Base-by-base conservation (phyloP, 345 rosid species). In the Acer negundo region DNA sequence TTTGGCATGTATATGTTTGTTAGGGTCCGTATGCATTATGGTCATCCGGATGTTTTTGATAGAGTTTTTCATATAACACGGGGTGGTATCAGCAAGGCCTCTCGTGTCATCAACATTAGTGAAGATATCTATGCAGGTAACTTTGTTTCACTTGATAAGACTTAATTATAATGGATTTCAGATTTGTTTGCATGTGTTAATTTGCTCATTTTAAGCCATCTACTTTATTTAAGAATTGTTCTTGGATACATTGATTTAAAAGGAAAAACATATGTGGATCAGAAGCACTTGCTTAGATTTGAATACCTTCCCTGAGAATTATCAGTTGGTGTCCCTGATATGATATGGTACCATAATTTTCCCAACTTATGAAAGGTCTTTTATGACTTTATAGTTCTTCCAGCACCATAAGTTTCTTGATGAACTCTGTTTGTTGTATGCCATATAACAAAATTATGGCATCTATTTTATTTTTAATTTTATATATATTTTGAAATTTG, bases 31-130 rank as follows among this genome's bases (percentile, higher is more conserved):
- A 90, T 95, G 98, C 98, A 93, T 86, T 95, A 95, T 88, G 99
- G 99, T 77, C 99, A 95, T 87, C 99, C 99, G 59, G 99, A 95
- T 89, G 96, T 95, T 76, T 95, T 95, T 63, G 97, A 95, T 78
- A 88, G 99, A 91, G 91, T 95, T 74, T 95, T 95, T 80, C 99
- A 95, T 87, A 87, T 95, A 78, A 94, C 99, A 68, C 91, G 99
- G 65, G 99, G 99, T 82, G 99, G 99, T 61, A 94, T 95, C 84
- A 95, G 99, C 97, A 95, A 95, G 91, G 97, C 99, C 74, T 95
- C 99, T 80, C 97, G 98, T 75, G 89, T 96, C 78, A 96, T 96
- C 82, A 96, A 96, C 85, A 94, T 96, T 75, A 96, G 99, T 72
- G 99, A 96, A 87, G 98, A 94, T 83, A 96, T 96, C 51, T 96